Conservation (phyloP, 139 green algal genomes). For the Mesotaenium endlicherianum region DNA sequence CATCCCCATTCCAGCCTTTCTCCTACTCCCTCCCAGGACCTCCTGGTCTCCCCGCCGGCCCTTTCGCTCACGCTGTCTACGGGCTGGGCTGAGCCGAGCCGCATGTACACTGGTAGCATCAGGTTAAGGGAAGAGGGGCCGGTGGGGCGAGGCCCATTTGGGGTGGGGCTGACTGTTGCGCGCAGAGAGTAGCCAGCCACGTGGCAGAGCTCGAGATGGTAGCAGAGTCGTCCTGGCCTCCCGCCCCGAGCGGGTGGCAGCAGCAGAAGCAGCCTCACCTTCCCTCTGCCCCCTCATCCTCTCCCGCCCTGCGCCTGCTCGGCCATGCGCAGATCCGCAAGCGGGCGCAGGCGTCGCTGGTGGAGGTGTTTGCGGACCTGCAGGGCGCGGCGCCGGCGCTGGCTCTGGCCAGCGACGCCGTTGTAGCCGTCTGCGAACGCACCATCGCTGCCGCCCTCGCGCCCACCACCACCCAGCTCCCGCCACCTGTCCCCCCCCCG, state of each 20-base stretch:
- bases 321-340: slow-evolving; percentile 28
- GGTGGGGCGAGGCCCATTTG: no score
- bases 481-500: background rate
- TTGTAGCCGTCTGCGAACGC: slow-evolving; percentile 18
- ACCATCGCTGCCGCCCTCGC: slow-evolving; percentile 8
- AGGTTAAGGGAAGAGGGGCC: no score
- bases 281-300: background rate
- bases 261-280: background rate
- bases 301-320: background rate
- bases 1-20: background rate
- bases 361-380: slow-evolving; percentile 3
- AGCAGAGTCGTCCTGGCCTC: no score
- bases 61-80: no score
- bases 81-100: no score
- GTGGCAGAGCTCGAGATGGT: no score
- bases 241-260: no score
- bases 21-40: background rate
- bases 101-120: no score
- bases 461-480: no score
- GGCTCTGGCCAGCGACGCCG: slow-evolving; percentile 7
- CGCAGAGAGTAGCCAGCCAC: no score
- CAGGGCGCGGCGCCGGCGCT: background rate
- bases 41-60: no score
- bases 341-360: slow-evolving; percentile 7
- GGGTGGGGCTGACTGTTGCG: no score